Evolutionary conservation across 2,329 filamentous ascomycete genomes (phyloP).

Genomic region (Paraconiothyrium sp.): DNA sequence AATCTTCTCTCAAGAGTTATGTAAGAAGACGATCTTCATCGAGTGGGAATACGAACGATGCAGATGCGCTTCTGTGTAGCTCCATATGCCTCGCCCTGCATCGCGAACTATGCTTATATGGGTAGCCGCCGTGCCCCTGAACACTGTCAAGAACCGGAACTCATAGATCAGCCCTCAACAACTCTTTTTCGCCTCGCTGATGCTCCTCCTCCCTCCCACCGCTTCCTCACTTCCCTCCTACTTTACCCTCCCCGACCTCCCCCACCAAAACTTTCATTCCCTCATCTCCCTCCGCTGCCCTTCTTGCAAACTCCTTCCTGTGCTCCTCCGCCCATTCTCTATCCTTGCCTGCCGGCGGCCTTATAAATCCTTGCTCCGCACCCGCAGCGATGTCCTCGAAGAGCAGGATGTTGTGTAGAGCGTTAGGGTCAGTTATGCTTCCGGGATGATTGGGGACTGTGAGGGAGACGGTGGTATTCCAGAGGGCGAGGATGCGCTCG

Average conservation of each 20-base stretch:
- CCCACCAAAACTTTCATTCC: conserved; percentile 30
- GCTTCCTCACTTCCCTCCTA: neutral
- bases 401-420: conserved; percentile 39
- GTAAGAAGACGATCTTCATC: no score
- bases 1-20: no score
- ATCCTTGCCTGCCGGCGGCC: conserved; percentile 36
- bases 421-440: conserved; percentile 24
- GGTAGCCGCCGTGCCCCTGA: no score
- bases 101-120: no score
- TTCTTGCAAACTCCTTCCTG: conserved; percentile 32
- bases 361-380: conserved; percentile 36
- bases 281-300: conserved; percentile 32
- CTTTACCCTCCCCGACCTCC: conserved; percentile 20
- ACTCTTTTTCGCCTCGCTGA: no score
- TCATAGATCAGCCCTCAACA: no score
- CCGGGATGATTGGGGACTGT: conserved; percentile 7
- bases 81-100: no score
- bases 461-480: conserved; percentile 22
- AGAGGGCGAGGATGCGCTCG: conserved; percentile 25
- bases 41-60: no score
- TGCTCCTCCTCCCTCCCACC: neutral
- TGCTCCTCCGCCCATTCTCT: conserved; percentile 34
- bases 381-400: conserved; percentile 38
- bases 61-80: no score
- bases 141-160: no score